Conservation (phyloP, 768 basidiomycete genomes). For the Calocybe indica region DNA sequence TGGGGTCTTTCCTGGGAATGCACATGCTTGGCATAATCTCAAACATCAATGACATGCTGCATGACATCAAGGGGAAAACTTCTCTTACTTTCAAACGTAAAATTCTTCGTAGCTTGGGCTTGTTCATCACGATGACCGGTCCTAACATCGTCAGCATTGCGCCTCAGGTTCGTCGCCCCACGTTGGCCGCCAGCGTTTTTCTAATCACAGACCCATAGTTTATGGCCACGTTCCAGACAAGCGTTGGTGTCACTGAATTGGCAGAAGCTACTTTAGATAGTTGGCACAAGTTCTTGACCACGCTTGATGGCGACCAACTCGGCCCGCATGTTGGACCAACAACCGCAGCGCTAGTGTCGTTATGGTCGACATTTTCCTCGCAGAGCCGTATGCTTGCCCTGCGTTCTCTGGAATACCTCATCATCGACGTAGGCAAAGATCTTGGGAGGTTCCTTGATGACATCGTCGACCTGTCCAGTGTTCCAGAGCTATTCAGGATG, state of each 20-base stretch:
- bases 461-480: conserved; percentile 69
- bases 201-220: conserved; percentile 45
- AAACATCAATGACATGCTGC: conserved; percentile 78
- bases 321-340: conserved; percentile 84
- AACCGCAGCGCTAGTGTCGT: conserved; percentile 74
- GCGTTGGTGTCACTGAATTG: conserved; percentile 69
- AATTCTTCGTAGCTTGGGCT: conserved; percentile 75
- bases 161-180: conserved; percentile 62
- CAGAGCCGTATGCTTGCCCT: conserved; percentile 47
- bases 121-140: conserved; percentile 65
- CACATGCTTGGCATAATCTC: conserved; percentile 85
- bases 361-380: conserved; percentile 63
- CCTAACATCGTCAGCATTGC: conserved; percentile 68
- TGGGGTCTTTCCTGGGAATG: conserved; percentile 60
- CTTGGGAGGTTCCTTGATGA: conserved; percentile 61
- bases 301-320: conserved; percentile 61
- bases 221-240: conserved; percentile 93
- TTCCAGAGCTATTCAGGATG: conserved; percentile 56
- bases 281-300: conserved; percentile 74
- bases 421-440: conserved; percentile 53
- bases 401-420: conserved; percentile 61
- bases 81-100: conserved; percentile 61
- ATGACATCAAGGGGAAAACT: conserved; percentile 79
- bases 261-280: conserved; percentile 72
- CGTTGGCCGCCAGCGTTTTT: neutral